Conservation (phyloP, 2,329 filamentous ascomycete genomes). For the Taxawa tesnikishii region DNA sequence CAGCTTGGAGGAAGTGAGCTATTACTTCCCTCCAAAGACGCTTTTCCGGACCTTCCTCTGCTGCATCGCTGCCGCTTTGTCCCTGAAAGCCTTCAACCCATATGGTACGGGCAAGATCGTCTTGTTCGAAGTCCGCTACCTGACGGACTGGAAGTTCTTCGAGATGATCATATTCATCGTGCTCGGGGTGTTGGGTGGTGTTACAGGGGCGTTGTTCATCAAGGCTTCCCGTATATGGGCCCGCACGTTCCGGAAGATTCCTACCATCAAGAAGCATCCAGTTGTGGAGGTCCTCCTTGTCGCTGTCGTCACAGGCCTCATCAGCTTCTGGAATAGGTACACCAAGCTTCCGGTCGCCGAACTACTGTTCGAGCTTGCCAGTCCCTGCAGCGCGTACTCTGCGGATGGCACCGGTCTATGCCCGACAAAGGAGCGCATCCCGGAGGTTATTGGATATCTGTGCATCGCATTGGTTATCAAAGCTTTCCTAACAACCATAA, state of each 20-base stretch:
- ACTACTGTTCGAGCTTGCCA: conserved; percentile 78
- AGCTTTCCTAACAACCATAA: conserved; percentile 73
- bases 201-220: conserved; percentile 83
- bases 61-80: conserved; percentile 81
- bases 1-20: conserved; percentile 86
- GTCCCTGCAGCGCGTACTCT: conserved; percentile 66
- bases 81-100: conserved; percentile 87
- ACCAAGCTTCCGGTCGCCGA: conserved; percentile 85
- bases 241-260: conserved; percentile 70
- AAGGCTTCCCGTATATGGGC: conserved; percentile 91
- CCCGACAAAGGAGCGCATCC: conserved; percentile 64
- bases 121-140: conserved; percentile 85
- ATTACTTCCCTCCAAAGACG: conserved; percentile 96
- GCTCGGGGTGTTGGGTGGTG: conserved; percentile 76
- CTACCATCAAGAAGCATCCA: conserved; percentile 68
- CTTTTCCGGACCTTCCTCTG: conserved; percentile 97
- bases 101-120: conserved; percentile 97
- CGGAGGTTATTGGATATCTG: conserved; percentile 59
- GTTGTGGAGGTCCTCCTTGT: conserved; percentile 82
- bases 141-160: conserved; percentile 86
- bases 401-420: conserved; percentile 65
- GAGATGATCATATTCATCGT: conserved; percentile 76
- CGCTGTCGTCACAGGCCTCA: conserved; percentile 67
- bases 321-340: conserved; percentile 88
- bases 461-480: conserved; percentile 79